Evolutionary conservation across 345 rosid genomes (phyloP), one percentile per base, ranked within the genome.

Genomic region (Salix exigua): DNA sequence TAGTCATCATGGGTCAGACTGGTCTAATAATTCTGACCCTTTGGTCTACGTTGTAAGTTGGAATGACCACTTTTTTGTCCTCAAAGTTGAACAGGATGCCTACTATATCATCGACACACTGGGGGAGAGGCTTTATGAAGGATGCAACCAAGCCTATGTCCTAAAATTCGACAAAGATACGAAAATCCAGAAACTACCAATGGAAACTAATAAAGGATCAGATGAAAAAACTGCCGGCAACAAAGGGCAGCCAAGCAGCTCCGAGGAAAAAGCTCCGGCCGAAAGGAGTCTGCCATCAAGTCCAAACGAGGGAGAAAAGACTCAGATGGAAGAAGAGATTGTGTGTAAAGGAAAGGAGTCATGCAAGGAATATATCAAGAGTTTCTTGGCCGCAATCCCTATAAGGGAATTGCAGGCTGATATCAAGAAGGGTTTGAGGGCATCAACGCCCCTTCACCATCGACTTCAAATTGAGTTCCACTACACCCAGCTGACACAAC

Each of bases 41-140:
- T 46, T n/a, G 11, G 84, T 90, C 53, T 90, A 87, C 81, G 85
- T 89, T 70, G 81, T 90, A 33, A 88, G 94, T 61, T 90, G 94
- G 94, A 90, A 90, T 68, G 94, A 90, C 66, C 94, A 90, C 79
- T 90, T 90, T 71, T 90, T 90, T 61, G 77, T 88, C 31, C 86
- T 90, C 26, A 89, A 88, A 78, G 89, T 90, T 51, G 90, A 88
- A 48, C 81, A 68, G 16, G 90, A 89, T 69, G 92, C 94, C 48
- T 89, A 89, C 84, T 91, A 86, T 50, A 85, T 91, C 44, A 86
- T 89, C 2, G 94, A 91, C 79, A 89, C 94, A 16, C 73, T 91
- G 67, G 92, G 92, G n/a, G 94, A 90, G 79, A 83, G 94, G 71
- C 89, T 90, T 25, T 82, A 78, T 1, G 90, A 90, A 72, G 94